Conservation (phyloP, 441 rosid genomes). For the Hura crepitans region DNA sequence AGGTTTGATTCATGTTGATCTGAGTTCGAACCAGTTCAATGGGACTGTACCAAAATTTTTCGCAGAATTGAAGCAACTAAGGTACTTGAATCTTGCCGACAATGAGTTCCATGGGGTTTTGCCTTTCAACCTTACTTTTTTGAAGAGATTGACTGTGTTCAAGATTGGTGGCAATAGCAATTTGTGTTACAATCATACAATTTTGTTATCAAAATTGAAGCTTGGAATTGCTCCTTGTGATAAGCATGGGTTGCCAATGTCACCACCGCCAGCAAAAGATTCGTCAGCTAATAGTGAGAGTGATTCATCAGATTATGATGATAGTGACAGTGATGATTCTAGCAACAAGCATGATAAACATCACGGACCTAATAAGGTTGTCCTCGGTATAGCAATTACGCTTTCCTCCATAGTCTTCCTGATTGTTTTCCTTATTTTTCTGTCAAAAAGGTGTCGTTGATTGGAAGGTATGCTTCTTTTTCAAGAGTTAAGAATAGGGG, state of each 20-base stretch:
- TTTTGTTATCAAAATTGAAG: constrained; percentile 63
- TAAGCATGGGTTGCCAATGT: constrained; percentile 80
- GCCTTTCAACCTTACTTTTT: constrained; percentile 72
- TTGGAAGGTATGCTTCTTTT: constrained; percentile 14
- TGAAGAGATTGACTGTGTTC: constrained; percentile 59
- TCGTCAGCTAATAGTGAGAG: constrained; percentile 31
- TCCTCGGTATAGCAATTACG: constrained; percentile 81
- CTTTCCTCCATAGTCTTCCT: constrained; percentile 85
- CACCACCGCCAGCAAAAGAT: constrained; percentile 75
- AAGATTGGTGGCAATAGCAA: constrained; percentile 67
- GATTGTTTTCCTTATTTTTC: constrained; percentile 69
- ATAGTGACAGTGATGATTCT: constrained; percentile 30
- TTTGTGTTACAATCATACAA: constrained; percentile 71
- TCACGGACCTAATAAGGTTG: constrained; percentile 85
- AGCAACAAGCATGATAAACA: constrained; percentile 39
- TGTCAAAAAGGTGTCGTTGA: constrained; percentile 83
- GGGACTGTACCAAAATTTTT: constrained; percentile 80
- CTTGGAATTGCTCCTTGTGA: constrained; percentile 79
- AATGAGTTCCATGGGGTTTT: constrained; percentile 70
- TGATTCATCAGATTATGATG: constrained; percentile 56
- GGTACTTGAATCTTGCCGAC: constrained; percentile 64
- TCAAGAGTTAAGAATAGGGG: constrained; percentile 31
- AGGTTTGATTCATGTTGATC: constrained; percentile 66
- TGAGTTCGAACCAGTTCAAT: constrained; percentile 81
- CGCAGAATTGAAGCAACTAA: constrained; percentile 55